Conservation (phyloP, 345 rosid genomes). For the Clarkia xantiana region DNA sequence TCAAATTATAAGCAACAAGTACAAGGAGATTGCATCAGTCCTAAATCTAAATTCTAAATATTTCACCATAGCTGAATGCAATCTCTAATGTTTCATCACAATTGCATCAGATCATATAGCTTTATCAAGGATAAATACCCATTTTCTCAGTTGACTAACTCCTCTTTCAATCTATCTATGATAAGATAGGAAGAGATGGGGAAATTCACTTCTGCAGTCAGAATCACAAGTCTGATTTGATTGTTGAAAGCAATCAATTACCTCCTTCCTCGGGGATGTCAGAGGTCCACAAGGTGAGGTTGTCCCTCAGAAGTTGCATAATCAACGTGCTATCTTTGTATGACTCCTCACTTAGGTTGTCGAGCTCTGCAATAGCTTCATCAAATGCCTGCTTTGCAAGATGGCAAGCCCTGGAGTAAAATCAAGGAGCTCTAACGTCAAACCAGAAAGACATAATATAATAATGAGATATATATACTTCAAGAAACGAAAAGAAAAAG, state of each 20-base stretch:
- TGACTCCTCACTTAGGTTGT: slow-evolving; percentile 25
- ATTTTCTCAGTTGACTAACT: no score
- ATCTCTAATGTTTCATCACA: no score
- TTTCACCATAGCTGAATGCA: no score
- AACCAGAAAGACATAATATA: slow-evolving; percentile 7
- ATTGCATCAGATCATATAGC: no score
- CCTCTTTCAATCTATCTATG: no score
- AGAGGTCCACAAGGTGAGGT: slow-evolving; percentile 27
- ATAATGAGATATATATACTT: background rate
- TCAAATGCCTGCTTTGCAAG: slow-evolving; percentile 29
- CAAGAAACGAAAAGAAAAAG: background rate
- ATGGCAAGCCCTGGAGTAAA: slow-evolving; percentile 22
- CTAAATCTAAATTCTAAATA: no score
- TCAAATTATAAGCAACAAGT: no score
- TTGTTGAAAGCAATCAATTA: slow-evolving; percentile 3
- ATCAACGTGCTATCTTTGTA: slow-evolving; percentile 31
- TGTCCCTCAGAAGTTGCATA: slow-evolving; percentile 34
- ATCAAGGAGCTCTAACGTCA: background rate
- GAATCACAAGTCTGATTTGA: background rate
- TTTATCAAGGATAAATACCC: background rate
- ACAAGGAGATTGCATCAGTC: no score
- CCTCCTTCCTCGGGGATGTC: slow-evolving; percentile 28
- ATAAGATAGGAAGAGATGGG: background rate
- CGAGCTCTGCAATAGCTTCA: slow-evolving; percentile 26
- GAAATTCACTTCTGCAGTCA: background rate